Percentiles rank a stretch among this genome's conserved stretches.
phyloP scores from a whole-genome alignment of 1,284 basidiomycete genomes.

The Boletus calvinii region DNA sequence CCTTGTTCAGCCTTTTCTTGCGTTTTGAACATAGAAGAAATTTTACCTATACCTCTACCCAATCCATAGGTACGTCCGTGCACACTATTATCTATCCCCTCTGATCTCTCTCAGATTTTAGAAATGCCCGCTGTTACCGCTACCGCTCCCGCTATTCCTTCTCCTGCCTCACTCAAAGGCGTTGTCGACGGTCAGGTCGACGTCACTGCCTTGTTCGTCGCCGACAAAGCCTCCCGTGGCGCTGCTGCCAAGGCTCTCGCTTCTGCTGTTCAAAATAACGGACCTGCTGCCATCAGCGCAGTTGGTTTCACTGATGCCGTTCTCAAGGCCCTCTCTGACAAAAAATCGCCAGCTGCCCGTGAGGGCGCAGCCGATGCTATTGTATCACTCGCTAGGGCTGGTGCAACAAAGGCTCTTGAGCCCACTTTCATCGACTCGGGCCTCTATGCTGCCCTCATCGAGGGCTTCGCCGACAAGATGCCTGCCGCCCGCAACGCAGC shows the following conservation, averaged over 20 bases:
- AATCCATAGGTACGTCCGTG: constrained; percentile 39
- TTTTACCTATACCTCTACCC: constrained; percentile 32
- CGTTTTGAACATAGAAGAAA: constrained; percentile 39
- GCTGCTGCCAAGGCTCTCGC: constrained; percentile 72
- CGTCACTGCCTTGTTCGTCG: constrained; percentile 63
- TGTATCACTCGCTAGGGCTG: constrained; percentile 70
- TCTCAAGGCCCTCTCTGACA: constrained; percentile 86
- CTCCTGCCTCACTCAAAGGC: constrained; percentile 66
- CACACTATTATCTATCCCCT: background rate
- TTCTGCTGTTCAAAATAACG: constrained; percentile 79
- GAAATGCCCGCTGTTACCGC: constrained; percentile 75
- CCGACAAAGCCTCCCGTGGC: constrained; percentile 74
- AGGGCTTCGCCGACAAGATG: constrained; percentile 92
- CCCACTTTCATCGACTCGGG: constrained; percentile 84
- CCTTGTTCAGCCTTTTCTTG: constrained; percentile 48
- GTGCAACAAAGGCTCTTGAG: constrained; percentile 86
- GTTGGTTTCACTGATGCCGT: constrained; percentile 80
- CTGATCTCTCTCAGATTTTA: constrained; percentile 41
- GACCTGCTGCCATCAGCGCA: constrained; percentile 77
- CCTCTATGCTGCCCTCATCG: constrained; percentile 84
- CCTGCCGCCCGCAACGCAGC: constrained; percentile 83
- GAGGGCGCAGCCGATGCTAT: constrained; percentile 82
- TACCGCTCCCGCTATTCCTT: constrained; percentile 44
- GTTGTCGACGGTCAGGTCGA: constrained; percentile 60
- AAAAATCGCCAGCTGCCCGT: constrained; percentile 84